Base-by-base conservation (phyloP, 805 yeast species). In the Ogataea glucozyma region DNA sequence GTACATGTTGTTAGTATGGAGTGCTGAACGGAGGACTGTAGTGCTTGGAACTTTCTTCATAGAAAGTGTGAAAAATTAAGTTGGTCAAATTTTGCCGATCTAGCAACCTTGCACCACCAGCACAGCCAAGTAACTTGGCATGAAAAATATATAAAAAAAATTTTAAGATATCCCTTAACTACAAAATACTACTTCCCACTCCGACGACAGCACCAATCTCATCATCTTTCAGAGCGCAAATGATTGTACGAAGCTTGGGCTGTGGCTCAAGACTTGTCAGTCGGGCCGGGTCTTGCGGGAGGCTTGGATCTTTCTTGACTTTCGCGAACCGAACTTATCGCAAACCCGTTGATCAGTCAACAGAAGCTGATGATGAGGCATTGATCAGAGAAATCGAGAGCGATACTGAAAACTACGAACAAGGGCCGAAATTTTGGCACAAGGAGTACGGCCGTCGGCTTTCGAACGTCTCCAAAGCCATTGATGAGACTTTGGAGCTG, bases 361-460 rank as follows among this genome's bases (percentile, higher is more conserved):
- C 13, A 22, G 37, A 33, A 12, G 21, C 38, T 27, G 35, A 36
- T 17, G 49, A 46, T 17, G 40, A 39, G 14, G 18, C 31, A 24
- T 21, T 46, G 24, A 13, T 46, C 26, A 32, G 30, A 23, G 43
- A 40, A 16, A 41, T 46, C 14, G 37, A 31, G 12, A 31, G 40
- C 9, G 46, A 41, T 16, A 36, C 41, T 43, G 29, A 38, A 32
- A 12, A 23, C 20, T 6, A 19, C 17, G 26, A 29, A 16, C 21
- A 33, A 16, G 58, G 54, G 3, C 54, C 60, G 3, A 44, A 41
- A 23, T 48, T 48, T 22, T 60, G 61, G 59, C 49, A 41, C 33
- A 26, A 38, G 1, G 41, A 48, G 39, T 57, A 51, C 29, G 39
- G 49, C 4, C 47, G 43, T 26, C 44, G 55, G 4, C 44, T 56